Evolutionary conservation across 2,329 filamentous ascomycete genomes (phyloP).

Genomic region (Epichloe elymi): DNA sequence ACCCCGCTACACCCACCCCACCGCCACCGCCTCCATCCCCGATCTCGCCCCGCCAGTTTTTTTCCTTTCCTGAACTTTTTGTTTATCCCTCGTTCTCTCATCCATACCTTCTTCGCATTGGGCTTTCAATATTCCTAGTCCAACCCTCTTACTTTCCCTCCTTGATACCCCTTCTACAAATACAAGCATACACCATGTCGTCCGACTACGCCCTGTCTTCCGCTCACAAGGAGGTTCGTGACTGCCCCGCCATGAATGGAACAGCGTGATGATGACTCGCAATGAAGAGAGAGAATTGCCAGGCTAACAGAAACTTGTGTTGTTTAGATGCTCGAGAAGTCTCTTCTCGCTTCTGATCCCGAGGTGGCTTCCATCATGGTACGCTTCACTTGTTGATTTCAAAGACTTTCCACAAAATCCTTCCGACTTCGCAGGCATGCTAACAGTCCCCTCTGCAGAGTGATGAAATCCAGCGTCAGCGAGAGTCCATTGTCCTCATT

Average conservation of each 20-base stretch:
- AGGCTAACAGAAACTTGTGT: slow-evolving; percentile 6
- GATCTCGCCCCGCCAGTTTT: slow-evolving; percentile 1
- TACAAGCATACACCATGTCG: slow-evolving; percentile 22
- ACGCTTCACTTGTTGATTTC: slow-evolving; percentile 20
- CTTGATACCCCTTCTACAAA: slow-evolving; percentile 1
- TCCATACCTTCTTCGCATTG: background rate
- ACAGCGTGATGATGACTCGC: slow-evolving; percentile 11
- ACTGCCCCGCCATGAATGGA: background rate
- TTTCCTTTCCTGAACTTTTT: no score
- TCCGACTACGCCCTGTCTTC: slow-evolving; percentile 39
- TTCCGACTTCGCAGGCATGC: background rate
- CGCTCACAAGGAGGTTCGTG: slow-evolving; percentile 40
- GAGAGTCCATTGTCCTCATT: slow-evolving; percentile 96
- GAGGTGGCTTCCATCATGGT: slow-evolving; percentile 98
- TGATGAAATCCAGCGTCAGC: slow-evolving; percentile 90
- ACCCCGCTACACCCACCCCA: background rate
- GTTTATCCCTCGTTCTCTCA: background rate
- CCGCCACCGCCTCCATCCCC: background rate
- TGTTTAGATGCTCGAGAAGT: slow-evolving; percentile 82
- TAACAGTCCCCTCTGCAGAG: slow-evolving; percentile 41
- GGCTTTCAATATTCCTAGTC: background rate
- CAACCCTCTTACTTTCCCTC: background rate
- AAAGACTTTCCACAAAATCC: background rate
- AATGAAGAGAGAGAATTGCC: background rate
- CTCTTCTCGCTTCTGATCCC: slow-evolving; percentile 78